Percentiles rank a stretch among this genome's conserved stretches.
phyloP scores from a whole-genome alignment of 2,329 filamentous ascomycete species.

The Beauveria rudraprayagi region DNA sequence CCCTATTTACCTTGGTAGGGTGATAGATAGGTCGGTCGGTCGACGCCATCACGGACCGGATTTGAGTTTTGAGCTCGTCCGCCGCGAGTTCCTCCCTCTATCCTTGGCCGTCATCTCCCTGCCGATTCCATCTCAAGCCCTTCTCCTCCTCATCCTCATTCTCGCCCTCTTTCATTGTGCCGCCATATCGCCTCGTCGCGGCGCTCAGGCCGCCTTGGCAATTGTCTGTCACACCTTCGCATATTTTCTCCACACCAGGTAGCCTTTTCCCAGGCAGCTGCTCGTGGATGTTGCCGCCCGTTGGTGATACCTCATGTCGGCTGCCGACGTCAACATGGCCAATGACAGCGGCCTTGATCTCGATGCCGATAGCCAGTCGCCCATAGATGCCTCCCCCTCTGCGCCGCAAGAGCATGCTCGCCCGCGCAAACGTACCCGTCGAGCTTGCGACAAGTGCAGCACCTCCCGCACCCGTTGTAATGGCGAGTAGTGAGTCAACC shows the following conservation, averaged over 20 bases:
- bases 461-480: slow-evolving; percentile 34
- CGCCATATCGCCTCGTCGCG: not conserved
- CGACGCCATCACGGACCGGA: not conserved
- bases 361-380: slow-evolving; percentile 13
- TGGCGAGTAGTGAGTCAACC: slow-evolving; percentile 31
- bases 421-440: slow-evolving; percentile 21
- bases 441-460: slow-evolving; percentile 28
- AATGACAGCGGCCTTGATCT: not conserved
- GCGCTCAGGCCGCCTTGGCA: not conserved
- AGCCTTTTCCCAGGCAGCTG: not conserved
- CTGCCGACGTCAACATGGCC: not conserved
- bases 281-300: not conserved
- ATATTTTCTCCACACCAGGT: not conserved
- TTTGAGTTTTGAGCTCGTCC: not conserved
- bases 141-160: not conserved
- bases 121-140: not conserved
- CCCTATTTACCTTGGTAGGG: not conserved
- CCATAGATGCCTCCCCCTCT: slow-evolving; percentile 10
- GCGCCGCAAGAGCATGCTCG: slow-evolving; percentile 15
- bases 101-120: not conserved
- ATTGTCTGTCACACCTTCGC: not conserved
- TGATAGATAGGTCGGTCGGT: not conserved
- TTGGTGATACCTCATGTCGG: not conserved
- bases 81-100: not conserved
- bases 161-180: not conserved